phyloP scores from a whole-genome alignment of 139 green algal genomes.

The Pseudopediastrum boryanum region DNA sequence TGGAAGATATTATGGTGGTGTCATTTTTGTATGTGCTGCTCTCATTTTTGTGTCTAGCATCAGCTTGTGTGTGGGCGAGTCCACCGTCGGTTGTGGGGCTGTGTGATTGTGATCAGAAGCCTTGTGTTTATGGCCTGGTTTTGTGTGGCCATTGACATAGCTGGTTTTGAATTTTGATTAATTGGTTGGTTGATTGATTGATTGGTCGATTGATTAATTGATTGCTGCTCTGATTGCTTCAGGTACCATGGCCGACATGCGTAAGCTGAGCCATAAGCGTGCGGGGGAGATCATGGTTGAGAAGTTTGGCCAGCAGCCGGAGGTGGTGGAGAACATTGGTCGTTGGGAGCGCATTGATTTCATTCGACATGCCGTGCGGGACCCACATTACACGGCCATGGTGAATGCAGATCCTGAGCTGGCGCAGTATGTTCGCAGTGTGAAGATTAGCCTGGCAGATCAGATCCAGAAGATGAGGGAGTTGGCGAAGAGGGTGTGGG shows the following conservation, averaged over 20 bases:
- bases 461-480: constrained; percentile 21
- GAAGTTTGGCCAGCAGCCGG: constrained; percentile 47
- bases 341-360: constrained; percentile 35
- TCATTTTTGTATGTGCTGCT: no score
- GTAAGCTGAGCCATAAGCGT: constrained; percentile 68
- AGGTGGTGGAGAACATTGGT: constrained; percentile 41
- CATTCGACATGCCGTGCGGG: constrained; percentile 29
- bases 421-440: constrained; percentile 33
- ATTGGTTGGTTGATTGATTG: no score
- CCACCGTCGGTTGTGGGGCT: no score
- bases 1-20: no score
- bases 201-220: no score
- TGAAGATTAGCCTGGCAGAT: constrained; percentile 28
- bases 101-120: no score
- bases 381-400: constrained; percentile 11
- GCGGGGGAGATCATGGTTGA: constrained; percentile 57
- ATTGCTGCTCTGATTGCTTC: no score
- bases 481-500: constrained; percentile 11
- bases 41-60: no score
- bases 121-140: no score
- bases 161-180: no score
- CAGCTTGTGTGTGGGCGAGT: no score
- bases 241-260: constrained; percentile 79
- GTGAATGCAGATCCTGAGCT: constrained; percentile 32
- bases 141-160: no score